Base-by-base conservation (phyloP, 2,329 filamentous ascomycete species). In the Ambrosiella beaveri region DNA sequence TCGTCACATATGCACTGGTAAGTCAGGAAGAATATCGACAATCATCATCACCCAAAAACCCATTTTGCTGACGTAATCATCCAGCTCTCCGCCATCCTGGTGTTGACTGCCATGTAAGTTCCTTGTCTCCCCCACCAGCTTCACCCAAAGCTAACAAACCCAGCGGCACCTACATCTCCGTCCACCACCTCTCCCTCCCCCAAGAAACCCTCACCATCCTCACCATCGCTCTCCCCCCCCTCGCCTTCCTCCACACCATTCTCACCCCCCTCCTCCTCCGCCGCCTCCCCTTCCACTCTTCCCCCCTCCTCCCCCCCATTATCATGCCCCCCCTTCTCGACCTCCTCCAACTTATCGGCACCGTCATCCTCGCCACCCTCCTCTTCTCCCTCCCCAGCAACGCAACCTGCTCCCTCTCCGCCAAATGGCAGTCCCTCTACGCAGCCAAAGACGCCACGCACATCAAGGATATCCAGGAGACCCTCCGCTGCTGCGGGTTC, bases 401-500 rank as follows among this genome's bases (percentile, higher is more conserved):
- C 15, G 47, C 45, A 19, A 49, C 54, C 7, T 65, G 64, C 15
- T 47, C 63, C 8, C 56, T 65, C 15, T 58, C 62, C 3, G 61
- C 58, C 0, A 52, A 57, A 36, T 65, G 64, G 64, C 64, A 65
- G 57, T 56, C 51, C 1, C 58, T 64, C 2, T 65, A 63, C 45
- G 61, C 61, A 39, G 63, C 64, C 0, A 79, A 81, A 61, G 71
- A 85, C 57, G 72, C 62, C 0, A 62, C 63, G 0, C 67, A 72
- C 1, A 76, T 88, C 59, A 71, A 74, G 47, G 67, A 69, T 1
- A 82, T 88, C 55, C 85, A 88, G 64, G 80, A 88, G 65, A 67
- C 74, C 0, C 75, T 86, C 38, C 65, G 75, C 7, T 88, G 85
- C 69, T 88, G 85, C 63, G 85, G 85, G 0, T 71, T 86, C 39